Evolutionary conservation across 2,329 filamentous ascomycete species (phyloP).

Genomic region (Fulvia fulva): DNA sequence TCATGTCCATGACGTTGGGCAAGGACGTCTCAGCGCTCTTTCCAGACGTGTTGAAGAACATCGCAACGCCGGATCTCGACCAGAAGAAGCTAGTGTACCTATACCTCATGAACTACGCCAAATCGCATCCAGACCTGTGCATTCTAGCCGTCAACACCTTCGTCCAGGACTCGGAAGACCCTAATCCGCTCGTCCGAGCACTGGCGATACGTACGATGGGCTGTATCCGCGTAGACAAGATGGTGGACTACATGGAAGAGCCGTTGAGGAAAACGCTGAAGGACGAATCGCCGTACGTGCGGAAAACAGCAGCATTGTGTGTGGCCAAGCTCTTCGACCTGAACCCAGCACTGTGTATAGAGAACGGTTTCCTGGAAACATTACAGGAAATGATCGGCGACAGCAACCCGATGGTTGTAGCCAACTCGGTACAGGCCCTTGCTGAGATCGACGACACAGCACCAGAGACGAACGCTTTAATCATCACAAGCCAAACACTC

Average conservation of each 20-base stretch:
- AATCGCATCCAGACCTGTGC: slow-evolving; percentile 96
- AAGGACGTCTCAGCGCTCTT: slow-evolving; percentile 98
- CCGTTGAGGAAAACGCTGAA: slow-evolving; percentile 90
- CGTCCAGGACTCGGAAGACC: slow-evolving; percentile 97
- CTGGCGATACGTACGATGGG: slow-evolving; percentile 98
- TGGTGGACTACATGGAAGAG: slow-evolving; percentile 99
- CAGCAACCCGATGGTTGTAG: slow-evolving; percentile 98
- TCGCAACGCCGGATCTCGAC: slow-evolving; percentile 88
- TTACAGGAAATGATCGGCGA: slow-evolving; percentile 95
- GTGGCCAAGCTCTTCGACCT: slow-evolving; percentile 97
- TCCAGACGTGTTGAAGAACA: slow-evolving; percentile 97
- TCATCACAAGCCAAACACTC: slow-evolving; percentile 74
- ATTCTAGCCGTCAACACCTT: slow-evolving; percentile 99
- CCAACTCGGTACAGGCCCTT: slow-evolving; percentile 91
- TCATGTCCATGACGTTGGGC: slow-evolving; percentile 99
- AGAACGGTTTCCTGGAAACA: slow-evolving; percentile 92
- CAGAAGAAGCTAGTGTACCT: slow-evolving; percentile 99
- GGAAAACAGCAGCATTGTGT: slow-evolving; percentile 96
- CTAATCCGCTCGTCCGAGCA: slow-evolving; percentile 90
- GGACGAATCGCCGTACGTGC: slow-evolving; percentile 96
- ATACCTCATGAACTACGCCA: slow-evolving; percentile 99
- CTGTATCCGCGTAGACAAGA: slow-evolving; percentile 96
- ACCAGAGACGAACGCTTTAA: slow-evolving; percentile 82
- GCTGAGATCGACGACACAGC: slow-evolving; percentile 87
- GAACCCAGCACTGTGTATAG: slow-evolving; percentile 85